These are phyloP conservation scores for Globisporangium paddicum DNA, from an alignment of 352 stramenopile genomes.

Conservation along the genomic window DNA sequence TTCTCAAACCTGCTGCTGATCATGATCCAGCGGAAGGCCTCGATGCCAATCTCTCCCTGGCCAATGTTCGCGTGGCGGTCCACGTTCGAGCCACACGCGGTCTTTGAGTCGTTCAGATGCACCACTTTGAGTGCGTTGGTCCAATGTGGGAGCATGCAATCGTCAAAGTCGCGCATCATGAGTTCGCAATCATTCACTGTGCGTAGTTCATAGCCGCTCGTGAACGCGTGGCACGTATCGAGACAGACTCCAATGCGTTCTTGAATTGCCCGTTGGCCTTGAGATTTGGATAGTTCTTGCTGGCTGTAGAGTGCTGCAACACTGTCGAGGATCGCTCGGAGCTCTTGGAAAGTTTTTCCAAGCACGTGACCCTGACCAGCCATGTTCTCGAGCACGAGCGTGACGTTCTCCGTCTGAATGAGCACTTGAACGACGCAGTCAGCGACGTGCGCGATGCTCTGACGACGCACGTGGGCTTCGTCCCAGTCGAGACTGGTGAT, in stretches of 20 bases:
- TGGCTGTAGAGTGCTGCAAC: neutral
- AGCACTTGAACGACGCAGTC: constrained; percentile 30
- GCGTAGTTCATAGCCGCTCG: constrained; percentile 24
- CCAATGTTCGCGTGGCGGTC: constrained; percentile 49
- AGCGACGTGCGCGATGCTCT: constrained; percentile 25
- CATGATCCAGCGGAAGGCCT: constrained; percentile 38
- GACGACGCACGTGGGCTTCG: neutral
- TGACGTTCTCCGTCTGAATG: constrained; percentile 19
- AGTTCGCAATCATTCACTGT: constrained; percentile 22
- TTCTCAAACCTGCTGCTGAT: constrained; percentile 27
- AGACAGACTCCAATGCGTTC: constrained; percentile 33
- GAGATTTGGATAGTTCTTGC: neutral
- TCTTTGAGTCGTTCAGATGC: constrained; percentile 46
- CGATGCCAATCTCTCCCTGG: constrained; percentile 21
- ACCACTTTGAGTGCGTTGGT: constrained; percentile 30
- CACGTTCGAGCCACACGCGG: constrained; percentile 17
- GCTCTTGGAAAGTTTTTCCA: constrained; percentile 27
- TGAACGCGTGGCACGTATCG: constrained; percentile 41
- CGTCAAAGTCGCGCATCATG: constrained; percentile 30
- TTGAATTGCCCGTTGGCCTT: neutral
- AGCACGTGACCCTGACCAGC: constrained; percentile 34
- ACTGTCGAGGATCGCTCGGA: constrained; percentile 27
- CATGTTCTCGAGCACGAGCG: constrained; percentile 43
- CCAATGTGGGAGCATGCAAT: constrained; percentile 22
- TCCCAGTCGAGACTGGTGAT: neutral